A percentile compares a stretch with the other conserved stretches of the same genome.
Conservation (phyloP, 2,329 filamentous ascomycete species). For the Colletotrichum incanum region DNA sequence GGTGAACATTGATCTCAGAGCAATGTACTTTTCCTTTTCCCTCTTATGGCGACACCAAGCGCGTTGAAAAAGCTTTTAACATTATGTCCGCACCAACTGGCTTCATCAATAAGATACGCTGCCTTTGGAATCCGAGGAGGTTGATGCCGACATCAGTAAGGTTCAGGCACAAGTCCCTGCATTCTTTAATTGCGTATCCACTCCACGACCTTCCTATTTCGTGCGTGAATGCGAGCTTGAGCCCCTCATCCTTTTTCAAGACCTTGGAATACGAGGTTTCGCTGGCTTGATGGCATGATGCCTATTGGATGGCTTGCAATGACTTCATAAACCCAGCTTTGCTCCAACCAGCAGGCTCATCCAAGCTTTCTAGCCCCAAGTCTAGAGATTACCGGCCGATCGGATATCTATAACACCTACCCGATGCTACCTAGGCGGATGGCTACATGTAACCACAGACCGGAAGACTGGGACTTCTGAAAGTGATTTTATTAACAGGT, state of each 20-base stretch:
- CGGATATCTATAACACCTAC: constrained; percentile 29
- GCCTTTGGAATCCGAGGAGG: background rate
- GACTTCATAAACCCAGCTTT: background rate
- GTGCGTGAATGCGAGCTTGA: constrained; percentile 10
- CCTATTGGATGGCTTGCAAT: constrained; percentile 23
- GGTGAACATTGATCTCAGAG: no score
- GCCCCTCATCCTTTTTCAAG: background rate
- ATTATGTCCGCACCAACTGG: no score
- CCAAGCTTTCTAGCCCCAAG: constrained; percentile 31
- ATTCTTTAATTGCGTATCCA: constrained; percentile 11
- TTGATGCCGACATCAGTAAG: background rate
- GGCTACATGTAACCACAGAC: constrained; percentile 5
- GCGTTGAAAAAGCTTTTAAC: no score
- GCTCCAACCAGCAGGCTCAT: background rate
- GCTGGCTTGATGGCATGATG: background rate
- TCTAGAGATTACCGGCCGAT: constrained; percentile 24
- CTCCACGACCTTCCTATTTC: constrained; percentile 30
- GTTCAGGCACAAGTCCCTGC: background rate
- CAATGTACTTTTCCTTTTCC: no score
- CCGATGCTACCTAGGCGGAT: constrained; percentile 32
- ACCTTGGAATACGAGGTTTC: constrained; percentile 9
- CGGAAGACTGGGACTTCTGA: constrained; percentile 11
- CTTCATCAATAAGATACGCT: background rate
- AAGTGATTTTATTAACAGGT: background rate
- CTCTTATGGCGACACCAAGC: no score